Percentiles rank a stretch among this genome's conserved stretches.
Evolutionary conservation across 345 rosid genomes (phyloP).

Genomic region (Eucalyptus sp.): DNA sequence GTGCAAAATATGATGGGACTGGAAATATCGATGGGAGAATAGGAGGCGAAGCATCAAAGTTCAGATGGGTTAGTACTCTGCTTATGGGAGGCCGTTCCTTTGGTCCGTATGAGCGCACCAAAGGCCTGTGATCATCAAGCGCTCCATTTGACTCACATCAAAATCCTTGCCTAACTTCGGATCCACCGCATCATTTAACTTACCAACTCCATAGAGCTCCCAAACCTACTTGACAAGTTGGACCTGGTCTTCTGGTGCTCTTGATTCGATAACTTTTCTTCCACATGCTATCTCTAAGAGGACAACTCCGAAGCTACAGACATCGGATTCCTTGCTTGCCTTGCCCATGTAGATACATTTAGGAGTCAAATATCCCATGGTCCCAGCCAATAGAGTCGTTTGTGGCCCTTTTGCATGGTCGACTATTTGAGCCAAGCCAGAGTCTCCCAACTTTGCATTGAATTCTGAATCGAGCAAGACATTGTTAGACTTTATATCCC

Average conservation of each 20-base stretch:
- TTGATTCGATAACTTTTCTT: no score
- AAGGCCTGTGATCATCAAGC: no score
- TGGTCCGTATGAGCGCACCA: no score
- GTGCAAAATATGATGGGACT: no score
- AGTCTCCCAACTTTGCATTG: slow-evolving; percentile 16
- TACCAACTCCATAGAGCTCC: background rate
- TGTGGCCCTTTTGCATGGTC: slow-evolving; percentile 6
- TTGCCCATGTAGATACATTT: no score
- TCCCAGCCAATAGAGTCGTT: background rate
- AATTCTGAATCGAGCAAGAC: slow-evolving; percentile 3
- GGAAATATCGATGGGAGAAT: no score
- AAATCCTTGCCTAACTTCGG: background rate
- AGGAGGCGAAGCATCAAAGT: no score
- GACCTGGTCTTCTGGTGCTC: background rate
- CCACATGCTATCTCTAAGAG: no score
- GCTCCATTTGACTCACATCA: background rate
- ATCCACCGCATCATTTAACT: background rate
- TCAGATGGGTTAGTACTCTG: no score
- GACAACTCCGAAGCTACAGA: no score
- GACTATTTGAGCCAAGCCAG: slow-evolving; percentile 17
- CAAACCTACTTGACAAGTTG: background rate
- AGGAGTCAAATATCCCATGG: background rate
- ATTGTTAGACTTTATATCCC: slow-evolving; percentile 21
- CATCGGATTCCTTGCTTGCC: no score
- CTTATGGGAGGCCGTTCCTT: background rate